Conservation (phyloP, 805 yeast genomes). For the Saturnispora saitoi region DNA sequence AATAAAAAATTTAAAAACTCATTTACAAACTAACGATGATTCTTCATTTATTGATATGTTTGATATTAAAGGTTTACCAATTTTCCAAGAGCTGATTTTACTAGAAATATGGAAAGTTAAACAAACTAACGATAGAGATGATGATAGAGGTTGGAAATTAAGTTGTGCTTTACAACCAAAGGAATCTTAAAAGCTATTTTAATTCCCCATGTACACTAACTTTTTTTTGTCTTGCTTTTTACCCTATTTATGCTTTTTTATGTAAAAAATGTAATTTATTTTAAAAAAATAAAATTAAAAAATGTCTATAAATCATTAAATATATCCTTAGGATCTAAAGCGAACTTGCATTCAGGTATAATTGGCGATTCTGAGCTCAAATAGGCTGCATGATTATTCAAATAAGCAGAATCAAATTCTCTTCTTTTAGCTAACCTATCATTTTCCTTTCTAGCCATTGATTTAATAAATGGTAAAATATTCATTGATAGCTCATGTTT, state of each 20-base stretch:
- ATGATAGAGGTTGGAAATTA: conserved; percentile 65
- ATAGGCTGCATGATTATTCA: background rate
- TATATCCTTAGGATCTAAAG: conserved; percentile 7
- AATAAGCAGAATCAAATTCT: conserved; percentile 1
- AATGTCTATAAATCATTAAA: conserved; percentile 3
- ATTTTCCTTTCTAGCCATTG: conserved; percentile 24
- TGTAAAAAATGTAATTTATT: background rate
- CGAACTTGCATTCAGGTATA: conserved; percentile 9
- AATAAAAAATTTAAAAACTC: conserved; percentile 21
- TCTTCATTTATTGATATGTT: conserved; percentile 26
- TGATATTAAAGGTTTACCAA: conserved; percentile 33
- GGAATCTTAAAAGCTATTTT: background rate
- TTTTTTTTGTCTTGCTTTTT: background rate
- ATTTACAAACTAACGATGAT: conserved; percentile 12
- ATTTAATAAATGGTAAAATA: conserved; percentile 22
- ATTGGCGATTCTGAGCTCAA: background rate
- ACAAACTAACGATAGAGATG: conserved; percentile 49
- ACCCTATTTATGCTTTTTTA: background rate
- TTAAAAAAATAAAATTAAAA: background rate
- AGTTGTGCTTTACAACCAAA: conserved; percentile 52
- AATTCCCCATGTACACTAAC: background rate
- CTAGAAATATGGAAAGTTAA: conserved; percentile 65
- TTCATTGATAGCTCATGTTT: conserved; percentile 14
- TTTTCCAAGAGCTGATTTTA: conserved; percentile 50
- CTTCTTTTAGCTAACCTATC: conserved; percentile 9